Base-by-base conservation (phyloP, 192 early-diverging fungal species). In the Coemansia sp. region DNA sequence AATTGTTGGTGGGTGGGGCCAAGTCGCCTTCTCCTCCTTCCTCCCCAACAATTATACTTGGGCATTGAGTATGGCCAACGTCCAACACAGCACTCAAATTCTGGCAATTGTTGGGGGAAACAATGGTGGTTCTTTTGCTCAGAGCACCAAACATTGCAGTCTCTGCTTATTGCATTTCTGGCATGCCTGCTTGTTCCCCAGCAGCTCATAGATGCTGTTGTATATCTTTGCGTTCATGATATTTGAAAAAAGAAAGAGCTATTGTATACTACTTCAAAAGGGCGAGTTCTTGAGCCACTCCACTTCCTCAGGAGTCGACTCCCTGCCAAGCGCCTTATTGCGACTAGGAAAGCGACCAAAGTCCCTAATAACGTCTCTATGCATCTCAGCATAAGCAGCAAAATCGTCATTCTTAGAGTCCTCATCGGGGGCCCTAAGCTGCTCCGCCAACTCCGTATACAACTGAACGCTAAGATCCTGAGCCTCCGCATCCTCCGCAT, bases 291-390 rank as follows among this genome's bases (percentile, higher is more conserved):
- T 65, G 38, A 80, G 65, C 78, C 78, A 86, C 8, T 78, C 62
- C 27, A 65, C 64, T 57, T 90, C 89, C 37, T 88, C 87, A 5
- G 79, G 76, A 0, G 85, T 89, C 7, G 86, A 72, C 37, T 60
- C 64, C 3, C 89, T 68, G 27, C 76, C 84, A 9, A 90, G 76
- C 14, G 82, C 65, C 27, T 65, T 32, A 69, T 90, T 90, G 27
- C 89, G 82, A 27, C 82, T 82, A 17, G 89, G 89, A 60, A 85
- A 90, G 11, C 89, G 71, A 7, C 89, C 87, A 79, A 88, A 90
- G 51, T 79, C 74, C 20, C 79, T 42, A 68, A 90, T 88, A 12
- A 86, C 80, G 1, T 71, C 74, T 40, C 71, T 64, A 53, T 87
- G 86, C 40, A 75, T 57, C 25, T 75, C 54, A 1, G 85, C 87